Evolutionary conservation across 148 eudicot species (phyloP), one percentile per base, ranked within the genome.

Genomic region (Cornus suecica): DNA sequence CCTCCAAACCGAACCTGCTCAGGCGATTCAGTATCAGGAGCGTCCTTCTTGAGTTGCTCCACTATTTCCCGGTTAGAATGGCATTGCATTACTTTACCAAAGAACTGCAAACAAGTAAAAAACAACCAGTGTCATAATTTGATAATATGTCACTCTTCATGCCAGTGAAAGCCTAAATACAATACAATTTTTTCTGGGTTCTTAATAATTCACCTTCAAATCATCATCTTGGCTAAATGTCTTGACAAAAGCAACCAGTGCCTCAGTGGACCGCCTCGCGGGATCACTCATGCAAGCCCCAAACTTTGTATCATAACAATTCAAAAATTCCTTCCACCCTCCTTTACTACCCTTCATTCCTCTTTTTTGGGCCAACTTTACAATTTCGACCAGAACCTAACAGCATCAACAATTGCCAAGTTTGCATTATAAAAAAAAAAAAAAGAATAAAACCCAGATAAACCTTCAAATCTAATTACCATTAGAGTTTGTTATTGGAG

Each of bases 271-370:
- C 82, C 93, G 90, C 71, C 70, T 86, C 28, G 91, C 67, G 1
- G 99, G 99, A 72, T 96, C 99, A 73, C 98, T 91, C 90, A 90
- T 54, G 71, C 90, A 86, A 75, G 89, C 76, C 45, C 99, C 99
- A 73, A 87, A 66, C 77, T 85, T 82, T 81, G 74, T 90, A 78
- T 93, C 98, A 74, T 87, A 78, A 71, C 67, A 78, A 67, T 76
- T 75, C 63, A 96, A 74, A 71, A 96, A 96, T 15, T 93, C 89
- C 84, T 96, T 93, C 99, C 99, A 96, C 32, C 68, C 81, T 56
- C 99, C 99, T 54, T 85, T 84, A 14, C 85, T 92, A 70, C 99
- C 99, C 58, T 69, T 48, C 97, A 91, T 90, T 66, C 86, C 91
- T 63, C 70, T 69, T 79, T 88, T 91, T 73, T 93, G 99, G 26